Percentiles rank a stretch among this genome's conserved stretches.
Conservation (phyloP, 2,329 filamentous ascomycete genomes). For the Orbilia javanica region DNA sequence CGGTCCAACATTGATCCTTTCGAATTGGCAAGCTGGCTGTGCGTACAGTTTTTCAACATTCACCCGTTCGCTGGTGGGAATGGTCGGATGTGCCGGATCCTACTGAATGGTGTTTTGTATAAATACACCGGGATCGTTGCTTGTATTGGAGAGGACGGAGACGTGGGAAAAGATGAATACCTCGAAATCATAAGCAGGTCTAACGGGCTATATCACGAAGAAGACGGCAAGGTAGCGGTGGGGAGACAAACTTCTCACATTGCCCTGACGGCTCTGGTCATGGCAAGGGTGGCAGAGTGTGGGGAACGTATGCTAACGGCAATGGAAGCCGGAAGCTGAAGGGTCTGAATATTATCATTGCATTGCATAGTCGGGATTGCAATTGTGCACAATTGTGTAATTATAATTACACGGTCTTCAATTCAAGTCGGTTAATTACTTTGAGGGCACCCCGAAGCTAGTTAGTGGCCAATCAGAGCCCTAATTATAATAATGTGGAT, state of each 20-base stretch:
- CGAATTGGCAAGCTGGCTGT: constrained; percentile 25
- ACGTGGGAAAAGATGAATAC: constrained; percentile 36
- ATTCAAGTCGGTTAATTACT: no score
- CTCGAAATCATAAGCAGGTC: constrained; percentile 38
- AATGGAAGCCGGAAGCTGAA: no score
- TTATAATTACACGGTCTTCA: no score
- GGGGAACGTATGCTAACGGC: constrained; percentile 7
- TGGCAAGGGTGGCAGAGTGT: not conserved
- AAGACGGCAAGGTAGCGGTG: constrained; percentile 20
- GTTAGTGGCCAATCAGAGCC: no score
- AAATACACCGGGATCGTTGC: constrained; percentile 36
- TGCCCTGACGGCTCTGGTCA: not conserved
- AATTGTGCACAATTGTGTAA: no score
- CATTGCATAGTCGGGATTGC: no score
- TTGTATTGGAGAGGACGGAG: constrained; percentile 22
- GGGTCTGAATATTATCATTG: no score
- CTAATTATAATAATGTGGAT: no score
- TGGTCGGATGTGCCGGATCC: constrained; percentile 37
- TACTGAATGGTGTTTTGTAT: constrained; percentile 35
- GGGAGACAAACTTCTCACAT: constrained; percentile 27
- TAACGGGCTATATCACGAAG: constrained; percentile 19
- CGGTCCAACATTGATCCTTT: constrained; percentile 1
- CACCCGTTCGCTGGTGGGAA: constrained; percentile 39
- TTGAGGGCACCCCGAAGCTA: no score
- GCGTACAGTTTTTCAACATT: constrained; percentile 29